Base-by-base conservation (phyloP, 2,329 filamentous ascomycete species). In the Penicillium griseofulvum region DNA sequence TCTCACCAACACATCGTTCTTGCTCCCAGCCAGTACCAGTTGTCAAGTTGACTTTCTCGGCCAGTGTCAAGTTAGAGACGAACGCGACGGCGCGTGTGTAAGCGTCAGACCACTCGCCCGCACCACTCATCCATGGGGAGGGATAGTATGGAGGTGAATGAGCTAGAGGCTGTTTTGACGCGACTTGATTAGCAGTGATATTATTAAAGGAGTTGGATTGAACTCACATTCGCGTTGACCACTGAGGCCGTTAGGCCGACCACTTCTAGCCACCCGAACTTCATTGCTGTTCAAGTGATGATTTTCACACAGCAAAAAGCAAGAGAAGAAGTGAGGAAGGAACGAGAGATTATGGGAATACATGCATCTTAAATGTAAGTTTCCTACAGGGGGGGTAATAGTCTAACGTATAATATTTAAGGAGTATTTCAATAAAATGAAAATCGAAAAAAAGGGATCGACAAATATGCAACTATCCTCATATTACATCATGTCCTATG, bases 11-110 rank as follows among this genome's bases (percentile, higher is more conserved):
- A 65, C 90, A 94, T 60, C 82, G 80, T 58, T 89, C 89, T 47
- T 83, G 77, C 72, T 81, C 71, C 87, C 87, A 90, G 83, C 91
- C 91, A 60, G 88, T 84, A 72, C 93, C 93, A 0, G 92, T 97
- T 3, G 93, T 97, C 61, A 99, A 73, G 73, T 97, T 97, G 74
- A 97, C 91, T 78, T 96, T 97, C 73, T 97, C 92, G 11, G 86
- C 70, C 34, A 96, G 80, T 0, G 91, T 96, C 74, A 96, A 76
- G 70, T 91, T 86, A 10, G 87, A 88, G 43, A 97, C 91, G 66
- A 96, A 93, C 3, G 81, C 83, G 63, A 83, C 85, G 1, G 92
- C 92, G 72, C 88, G 87, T 19, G 75, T 77, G 64, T 96, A 92
- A 37, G 91, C 90, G 7, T 85, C 82, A 51, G 83, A 81, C 91